Conservation (phyloP, 108 stramenopile genomes). For the Cyclotella choctawhatcheeana region DNA sequence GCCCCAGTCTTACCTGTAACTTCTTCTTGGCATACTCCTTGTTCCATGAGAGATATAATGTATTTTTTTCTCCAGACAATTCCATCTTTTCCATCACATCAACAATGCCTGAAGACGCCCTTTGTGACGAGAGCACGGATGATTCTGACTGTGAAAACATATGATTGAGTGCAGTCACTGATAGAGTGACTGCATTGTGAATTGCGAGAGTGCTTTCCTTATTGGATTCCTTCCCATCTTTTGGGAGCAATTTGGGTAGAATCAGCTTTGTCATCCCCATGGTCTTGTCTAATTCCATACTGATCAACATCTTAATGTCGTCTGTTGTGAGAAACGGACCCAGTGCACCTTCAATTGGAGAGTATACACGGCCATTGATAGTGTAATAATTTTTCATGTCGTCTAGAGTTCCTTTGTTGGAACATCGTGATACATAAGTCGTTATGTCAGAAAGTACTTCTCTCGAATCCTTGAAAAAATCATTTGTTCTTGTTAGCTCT, state of each 20-base stretch:
- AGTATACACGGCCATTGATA: constrained; percentile 64
- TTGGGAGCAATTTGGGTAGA: constrained; percentile 37
- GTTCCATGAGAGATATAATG: constrained; percentile 72
- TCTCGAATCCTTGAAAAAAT: constrained; percentile 17
- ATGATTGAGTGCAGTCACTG: constrained; percentile 26
- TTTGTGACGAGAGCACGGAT: not conserved
- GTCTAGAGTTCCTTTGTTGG: not conserved
- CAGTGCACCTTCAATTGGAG: constrained; percentile 27
- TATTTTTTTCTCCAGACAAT: constrained; percentile 38
- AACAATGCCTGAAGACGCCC: constrained; percentile 16
- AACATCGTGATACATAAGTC: constrained; percentile 13
- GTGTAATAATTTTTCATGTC: constrained; percentile 54
- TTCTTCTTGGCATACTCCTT: constrained; percentile 27
- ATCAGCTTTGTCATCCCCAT: constrained; percentile 58
- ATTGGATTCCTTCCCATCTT: not conserved
- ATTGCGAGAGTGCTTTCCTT: not conserved
- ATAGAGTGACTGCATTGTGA: constrained; percentile 44
- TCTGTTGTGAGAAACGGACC: constrained; percentile 33
- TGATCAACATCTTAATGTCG: constrained; percentile 74
- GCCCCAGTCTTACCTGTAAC: constrained; percentile 24
- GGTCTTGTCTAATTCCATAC: constrained; percentile 48
- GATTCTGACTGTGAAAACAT: constrained; percentile 31
- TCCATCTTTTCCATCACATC: constrained; percentile 22
- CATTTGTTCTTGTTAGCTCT: not conserved
- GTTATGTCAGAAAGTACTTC: constrained; percentile 9